Evolutionary conservation across 768 basidiomycete species (phyloP), one percentile per base, ranked within the genome.

Genomic region (Tubosaeta sp.): DNA sequence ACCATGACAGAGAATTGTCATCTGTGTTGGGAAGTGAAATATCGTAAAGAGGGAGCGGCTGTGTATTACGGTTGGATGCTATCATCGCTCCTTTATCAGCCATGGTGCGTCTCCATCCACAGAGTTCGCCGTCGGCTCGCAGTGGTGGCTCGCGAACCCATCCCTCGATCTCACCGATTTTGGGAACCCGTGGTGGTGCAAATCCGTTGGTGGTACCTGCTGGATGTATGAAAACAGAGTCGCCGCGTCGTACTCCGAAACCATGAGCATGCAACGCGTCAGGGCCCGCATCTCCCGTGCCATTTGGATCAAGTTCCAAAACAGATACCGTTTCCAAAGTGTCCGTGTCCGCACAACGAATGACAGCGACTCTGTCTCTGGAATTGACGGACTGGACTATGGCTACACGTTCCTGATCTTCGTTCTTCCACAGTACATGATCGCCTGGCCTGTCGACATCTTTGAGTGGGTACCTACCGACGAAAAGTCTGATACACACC

Each of bases 221-320:
- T 6, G 72, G 74, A 66, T 92, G 87, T 48, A 95, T 75, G 59
- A 97, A 84, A 14, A 97, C 91, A 55, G 84, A 82, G 65, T 95
- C 90, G 14, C 92, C 91, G 19, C 88, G 78, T 41, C 84, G 81
- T 25, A 95, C 85, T 25, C 94, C 95, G 47, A 89, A 80, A 42
- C 79, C 83, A 33, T 88, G 85, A 32, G 73, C 68, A 12, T 72
- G 69, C 25, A 77, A 67, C 33, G 70, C 68, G 31, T 74, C 69
- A 7, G 71, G 72, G 53, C 74, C 71, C 58, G 72, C 65, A 54
- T 84, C 84, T 34, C 77, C 75, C 25, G 76, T 75, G 27, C 91
- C 91, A 60, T 91, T 89, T 9, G 88, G 84, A 65, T 95, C 93
- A 47, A 97, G 81, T 71, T 97, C 93, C 33, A 97, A 76, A 11